Evolutionary conservation across 2,329 filamentous ascomycete species (phyloP).

Genomic region (Neonectria magnoliae): DNA sequence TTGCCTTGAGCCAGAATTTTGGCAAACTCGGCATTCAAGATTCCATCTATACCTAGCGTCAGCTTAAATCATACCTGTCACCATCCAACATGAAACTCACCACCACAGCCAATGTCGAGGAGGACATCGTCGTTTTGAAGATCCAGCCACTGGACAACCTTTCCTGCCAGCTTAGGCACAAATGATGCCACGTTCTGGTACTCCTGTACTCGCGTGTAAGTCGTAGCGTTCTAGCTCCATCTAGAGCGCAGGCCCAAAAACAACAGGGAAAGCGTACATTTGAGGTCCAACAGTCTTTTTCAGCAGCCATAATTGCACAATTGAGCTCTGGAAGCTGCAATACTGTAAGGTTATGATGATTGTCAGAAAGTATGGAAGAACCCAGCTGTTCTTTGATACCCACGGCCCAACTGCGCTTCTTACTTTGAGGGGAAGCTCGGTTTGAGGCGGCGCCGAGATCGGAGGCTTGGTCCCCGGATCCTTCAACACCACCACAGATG

Average conservation of each 20-base stretch:
- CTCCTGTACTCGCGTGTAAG: constrained; percentile 51
- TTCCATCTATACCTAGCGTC: constrained; percentile 57
- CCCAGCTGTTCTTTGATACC: constrained; percentile 29
- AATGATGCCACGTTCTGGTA: constrained; percentile 72
- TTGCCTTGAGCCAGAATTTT: constrained; percentile 56
- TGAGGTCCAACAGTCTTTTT: constrained; percentile 44
- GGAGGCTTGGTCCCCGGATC: constrained; percentile 25
- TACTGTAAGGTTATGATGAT: background rate
- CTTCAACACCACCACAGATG: constrained; percentile 16
- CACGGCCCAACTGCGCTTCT: constrained; percentile 6
- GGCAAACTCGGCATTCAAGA: constrained; percentile 65
- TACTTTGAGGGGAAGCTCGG: constrained; percentile 29
- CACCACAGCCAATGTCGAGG: constrained; percentile 72
- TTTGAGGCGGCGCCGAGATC: constrained; percentile 35
- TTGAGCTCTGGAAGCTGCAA: background rate
- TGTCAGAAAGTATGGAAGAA: background rate
- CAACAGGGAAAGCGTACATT: constrained; percentile 29
- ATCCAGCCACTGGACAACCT: constrained; percentile 67
- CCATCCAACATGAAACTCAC: constrained; percentile 46
- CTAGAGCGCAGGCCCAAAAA: background rate
- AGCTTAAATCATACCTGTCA: constrained; percentile 8
- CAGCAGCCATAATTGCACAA: constrained; percentile 33
- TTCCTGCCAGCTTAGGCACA: constrained; percentile 69
- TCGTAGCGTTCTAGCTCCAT: constrained; percentile 5
- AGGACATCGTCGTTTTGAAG: constrained; percentile 66